A percentile compares a stretch with the other conserved stretches of the same genome.
These are phyloP conservation scores for Meripilus lineatus DNA, from an alignment of 1,284 basidiomycete species.

Conservation along the genomic window DNA sequence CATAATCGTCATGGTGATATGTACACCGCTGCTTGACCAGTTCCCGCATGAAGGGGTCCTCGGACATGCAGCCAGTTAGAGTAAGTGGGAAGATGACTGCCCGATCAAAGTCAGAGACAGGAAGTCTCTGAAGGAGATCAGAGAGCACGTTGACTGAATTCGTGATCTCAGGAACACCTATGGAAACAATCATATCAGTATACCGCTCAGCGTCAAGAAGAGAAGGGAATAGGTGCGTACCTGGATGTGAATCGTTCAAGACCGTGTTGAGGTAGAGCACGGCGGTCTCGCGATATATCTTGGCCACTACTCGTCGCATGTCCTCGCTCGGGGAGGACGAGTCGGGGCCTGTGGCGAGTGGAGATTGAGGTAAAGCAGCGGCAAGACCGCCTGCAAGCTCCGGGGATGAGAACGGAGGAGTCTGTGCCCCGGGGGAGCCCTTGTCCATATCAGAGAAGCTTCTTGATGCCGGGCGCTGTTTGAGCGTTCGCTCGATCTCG, in stretches of 20 bases:
- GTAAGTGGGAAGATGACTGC: slow-evolving; percentile 67
- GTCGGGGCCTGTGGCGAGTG: slow-evolving; percentile 14
- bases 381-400: slow-evolving; percentile 8
- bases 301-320: slow-evolving; percentile 43
- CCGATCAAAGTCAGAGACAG: slow-evolving; percentile 56
- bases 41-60: slow-evolving; percentile 54
- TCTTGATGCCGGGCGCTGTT: slow-evolving; percentile 23
- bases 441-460: background rate
- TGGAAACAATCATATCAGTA: slow-evolving; percentile 11
- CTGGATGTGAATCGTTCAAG: slow-evolving; percentile 59
- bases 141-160: slow-evolving; percentile 50
- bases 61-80: slow-evolving; percentile 66
- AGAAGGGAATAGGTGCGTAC: slow-evolving; percentile 33
- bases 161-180: slow-evolving; percentile 71
- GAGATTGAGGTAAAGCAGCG: slow-evolving; percentile 7
- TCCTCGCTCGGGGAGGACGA: slow-evolving; percentile 30
- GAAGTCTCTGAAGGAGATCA: slow-evolving; percentile 48
- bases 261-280: slow-evolving; percentile 69
- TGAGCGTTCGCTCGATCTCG: slow-evolving; percentile 58
- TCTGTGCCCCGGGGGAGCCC: background rate
- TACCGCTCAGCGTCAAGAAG: slow-evolving; percentile 2
- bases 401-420: background rate
- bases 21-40: slow-evolving; percentile 55
- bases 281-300: slow-evolving; percentile 65
- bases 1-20: slow-evolving; percentile 45